phyloP scores from a whole-genome alignment of 768 basidiomycete species.

The Tremella fuciformis region DNA sequence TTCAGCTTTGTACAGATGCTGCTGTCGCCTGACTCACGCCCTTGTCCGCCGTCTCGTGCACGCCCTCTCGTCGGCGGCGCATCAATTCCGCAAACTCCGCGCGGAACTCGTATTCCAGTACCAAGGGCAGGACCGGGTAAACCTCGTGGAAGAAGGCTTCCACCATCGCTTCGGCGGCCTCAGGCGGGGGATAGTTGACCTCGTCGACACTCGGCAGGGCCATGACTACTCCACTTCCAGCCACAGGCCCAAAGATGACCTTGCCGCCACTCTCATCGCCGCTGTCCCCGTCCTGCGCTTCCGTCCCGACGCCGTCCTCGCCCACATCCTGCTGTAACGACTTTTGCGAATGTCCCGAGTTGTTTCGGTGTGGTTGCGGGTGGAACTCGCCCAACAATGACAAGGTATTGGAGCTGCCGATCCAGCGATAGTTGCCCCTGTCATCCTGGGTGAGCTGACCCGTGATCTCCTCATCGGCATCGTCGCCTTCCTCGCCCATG shows the following conservation, averaged over 20 bases:
- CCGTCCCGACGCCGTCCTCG: constrained; percentile 52
- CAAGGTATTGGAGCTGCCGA: constrained; percentile 43
- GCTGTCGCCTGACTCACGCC: neutral
- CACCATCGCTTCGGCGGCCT: constrained; percentile 55
- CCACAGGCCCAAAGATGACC: constrained; percentile 44
- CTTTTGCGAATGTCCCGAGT: constrained; percentile 13
- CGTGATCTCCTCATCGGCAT: constrained; percentile 13
- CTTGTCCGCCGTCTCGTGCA: constrained; percentile 17
- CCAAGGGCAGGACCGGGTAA: constrained; percentile 81
- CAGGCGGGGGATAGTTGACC: constrained; percentile 33
- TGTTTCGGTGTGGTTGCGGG: constrained; percentile 1
- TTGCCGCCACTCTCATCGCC: constrained; percentile 22
- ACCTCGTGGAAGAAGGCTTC: constrained; percentile 81
- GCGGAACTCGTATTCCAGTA: constrained; percentile 82
- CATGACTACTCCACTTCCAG: constrained; percentile 44
- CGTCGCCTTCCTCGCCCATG: constrained; percentile 1
- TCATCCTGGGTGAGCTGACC: constrained; percentile 46
- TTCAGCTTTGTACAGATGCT: neutral
- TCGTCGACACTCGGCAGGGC: constrained; percentile 42
- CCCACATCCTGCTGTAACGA: constrained; percentile 14
- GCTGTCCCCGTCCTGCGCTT: neutral
- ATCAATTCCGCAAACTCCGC: constrained; percentile 69
- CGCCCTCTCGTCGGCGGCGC: constrained; percentile 53
- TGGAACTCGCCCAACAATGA: constrained; percentile 40
- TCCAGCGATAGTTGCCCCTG: constrained; percentile 44